A percentile compares a stretch with the other conserved stretches of the same genome.
Evolutionary conservation across 2,329 filamentous ascomycete species (phyloP).

Genomic region (Cladosporium sphaerospermum): DNA sequence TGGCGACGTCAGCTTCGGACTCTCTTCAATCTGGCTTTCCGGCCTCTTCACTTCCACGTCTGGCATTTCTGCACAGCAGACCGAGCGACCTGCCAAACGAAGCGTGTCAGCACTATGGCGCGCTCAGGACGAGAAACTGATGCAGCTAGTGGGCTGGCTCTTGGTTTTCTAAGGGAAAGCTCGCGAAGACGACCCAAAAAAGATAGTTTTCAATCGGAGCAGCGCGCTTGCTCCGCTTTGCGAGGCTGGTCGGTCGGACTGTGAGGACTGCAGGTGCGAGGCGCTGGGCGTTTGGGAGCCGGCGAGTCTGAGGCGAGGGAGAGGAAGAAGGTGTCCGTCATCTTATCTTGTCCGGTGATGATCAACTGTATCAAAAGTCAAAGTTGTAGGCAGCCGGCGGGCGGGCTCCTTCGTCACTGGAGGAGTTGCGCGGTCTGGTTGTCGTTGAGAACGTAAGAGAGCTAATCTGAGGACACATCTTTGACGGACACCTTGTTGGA

Average conservation of each 20-base stretch:
- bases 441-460: conserved; percentile 13
- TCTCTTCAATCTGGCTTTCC: too few relatives aligned
- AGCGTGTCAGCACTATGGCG: conserved; percentile 12
- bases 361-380: conserved; percentile 12
- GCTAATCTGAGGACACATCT: conserved; percentile 12
- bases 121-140: conserved; percentile 4
- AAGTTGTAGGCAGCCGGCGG: conserved; percentile 14
- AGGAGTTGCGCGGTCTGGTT: conserved; percentile 9
- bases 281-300: background rate
- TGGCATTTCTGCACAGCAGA: conserved; percentile 2
- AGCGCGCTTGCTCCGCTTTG: conserved; percentile 10
- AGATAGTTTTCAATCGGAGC: conserved; percentile 14
- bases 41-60: too few relatives aligned
- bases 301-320: background rate
- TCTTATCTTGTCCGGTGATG: conserved; percentile 9
- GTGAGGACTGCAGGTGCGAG: conserved; percentile 11
- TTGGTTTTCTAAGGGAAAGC: background rate
- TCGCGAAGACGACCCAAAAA: conserved; percentile 1
- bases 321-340: conserved; percentile 7
- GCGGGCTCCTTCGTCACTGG: background rate
- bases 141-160: conserved; percentile 2
- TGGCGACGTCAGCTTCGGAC: too few relatives aligned
- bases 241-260: background rate
- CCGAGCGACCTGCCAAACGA: background rate
- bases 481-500: conserved; percentile 1